phyloP scores from a whole-genome alignment of 2,329 filamentous ascomycete genomes.

The Golovinomyces cichoracearum region DNA sequence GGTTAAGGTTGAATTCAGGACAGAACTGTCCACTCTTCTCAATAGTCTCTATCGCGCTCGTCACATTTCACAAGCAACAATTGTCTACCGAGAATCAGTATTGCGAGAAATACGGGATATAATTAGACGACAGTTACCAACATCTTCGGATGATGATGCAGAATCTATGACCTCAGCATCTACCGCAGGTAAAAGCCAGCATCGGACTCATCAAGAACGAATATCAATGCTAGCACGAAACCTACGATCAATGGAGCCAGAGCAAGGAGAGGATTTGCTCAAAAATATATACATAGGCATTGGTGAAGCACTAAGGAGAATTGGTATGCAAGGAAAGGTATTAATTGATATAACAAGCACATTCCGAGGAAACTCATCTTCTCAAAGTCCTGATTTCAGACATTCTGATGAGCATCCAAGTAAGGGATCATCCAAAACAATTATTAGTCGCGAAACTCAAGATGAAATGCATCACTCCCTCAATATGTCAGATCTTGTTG shows the following conservation, averaged over 20 bases:
- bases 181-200: constrained; percentile 39
- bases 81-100: constrained; percentile 58
- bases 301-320: constrained; percentile 58
- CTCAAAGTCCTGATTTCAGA: constrained; percentile 12
- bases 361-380: constrained; percentile 9
- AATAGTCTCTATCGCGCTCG: constrained; percentile 58
- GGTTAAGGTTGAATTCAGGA: constrained; percentile 42
- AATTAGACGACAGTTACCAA: constrained; percentile 64
- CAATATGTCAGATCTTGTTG: constrained; percentile 52
- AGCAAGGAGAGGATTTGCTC: constrained; percentile 64
- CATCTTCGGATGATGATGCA: constrained; percentile 74
- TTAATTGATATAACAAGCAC: constrained; percentile 80
- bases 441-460: constrained; percentile 22
- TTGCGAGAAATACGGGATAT: constrained; percentile 66
- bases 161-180: constrained; percentile 66
- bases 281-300: constrained; percentile 64
- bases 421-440: constrained; percentile 3
- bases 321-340: constrained; percentile 80
- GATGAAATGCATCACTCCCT: constrained; percentile 53
- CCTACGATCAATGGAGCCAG: constrained; percentile 53
- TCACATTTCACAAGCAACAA: constrained; percentile 42
- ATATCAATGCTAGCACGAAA: constrained; percentile 73
- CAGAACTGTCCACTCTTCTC: constrained; percentile 41
- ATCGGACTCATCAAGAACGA: constrained; percentile 51
- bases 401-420: constrained; percentile 10